Percentiles rank a stretch among this genome's conserved stretches.
phyloP scores from a whole-genome alignment of 352 stramenopile genomes.

The Globisporangium acanthophoron region DNA sequence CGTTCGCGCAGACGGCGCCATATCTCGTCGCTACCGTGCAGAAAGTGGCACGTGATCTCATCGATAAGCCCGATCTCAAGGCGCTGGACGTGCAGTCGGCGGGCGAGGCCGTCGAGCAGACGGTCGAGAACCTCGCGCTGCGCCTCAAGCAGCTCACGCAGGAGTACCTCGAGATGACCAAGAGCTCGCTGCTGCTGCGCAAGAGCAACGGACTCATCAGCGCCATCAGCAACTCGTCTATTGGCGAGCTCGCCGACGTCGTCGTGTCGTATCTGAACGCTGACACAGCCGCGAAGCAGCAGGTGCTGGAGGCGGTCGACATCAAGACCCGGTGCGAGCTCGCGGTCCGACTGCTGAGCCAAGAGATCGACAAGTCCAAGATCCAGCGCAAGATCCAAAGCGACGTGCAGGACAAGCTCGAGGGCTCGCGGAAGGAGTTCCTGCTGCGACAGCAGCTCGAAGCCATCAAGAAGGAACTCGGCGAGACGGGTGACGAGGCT shows the following conservation, averaged over 20 bases:
- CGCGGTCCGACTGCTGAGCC: constrained; percentile 40
- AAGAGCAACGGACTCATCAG: constrained; percentile 59
- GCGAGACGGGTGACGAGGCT: constrained; percentile 45
- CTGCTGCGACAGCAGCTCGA: constrained; percentile 98
- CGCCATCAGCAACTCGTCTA: constrained; percentile 52
- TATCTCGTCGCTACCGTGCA: constrained; percentile 57
- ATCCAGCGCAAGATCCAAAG: constrained; percentile 69
- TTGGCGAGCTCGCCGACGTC: constrained; percentile 59
- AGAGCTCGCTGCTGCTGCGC: constrained; percentile 47
- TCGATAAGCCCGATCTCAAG: constrained; percentile 15
- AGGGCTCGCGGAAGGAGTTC: constrained; percentile 85
- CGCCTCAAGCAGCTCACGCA: constrained; percentile 64
- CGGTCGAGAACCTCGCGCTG: constrained; percentile 30
- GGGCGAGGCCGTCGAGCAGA: constrained; percentile 14
- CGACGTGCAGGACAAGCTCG: constrained; percentile 64
- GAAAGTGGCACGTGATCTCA: constrained; percentile 13
- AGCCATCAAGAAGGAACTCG: constrained; percentile 98
- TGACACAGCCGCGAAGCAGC: constrained; percentile 45
- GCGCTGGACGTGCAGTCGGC: constrained; percentile 3
- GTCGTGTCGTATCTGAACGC: constrained; percentile 68
- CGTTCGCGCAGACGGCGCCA: constrained; percentile 42
- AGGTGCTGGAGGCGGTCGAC: constrained; percentile 46
- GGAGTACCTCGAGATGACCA: constrained; percentile 57
- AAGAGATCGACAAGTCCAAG: constrained; percentile 55
- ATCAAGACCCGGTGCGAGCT: constrained; percentile 35